Evolutionary conservation across 306 rosid genomes (phyloP).

Genomic region (Luffa acutangula): DNA sequence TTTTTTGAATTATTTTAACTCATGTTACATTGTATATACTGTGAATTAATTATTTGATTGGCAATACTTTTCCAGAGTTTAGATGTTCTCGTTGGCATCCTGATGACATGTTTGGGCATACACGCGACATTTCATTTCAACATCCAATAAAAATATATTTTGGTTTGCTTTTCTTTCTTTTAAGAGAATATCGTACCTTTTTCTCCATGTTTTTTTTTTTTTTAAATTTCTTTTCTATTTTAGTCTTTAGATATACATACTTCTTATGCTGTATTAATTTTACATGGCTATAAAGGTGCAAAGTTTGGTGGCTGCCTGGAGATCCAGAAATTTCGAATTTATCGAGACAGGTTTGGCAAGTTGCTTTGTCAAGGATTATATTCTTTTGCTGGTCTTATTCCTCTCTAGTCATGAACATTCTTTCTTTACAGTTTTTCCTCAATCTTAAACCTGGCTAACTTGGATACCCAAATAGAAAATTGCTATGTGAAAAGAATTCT

Average conservation of each 20-base stretch:
- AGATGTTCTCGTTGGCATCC: conserved; percentile 56
- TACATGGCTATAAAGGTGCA: conserved; percentile 51
- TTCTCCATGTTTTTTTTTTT: conserved; percentile 3
- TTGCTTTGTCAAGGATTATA: not conserved
- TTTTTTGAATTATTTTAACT: not conserved
- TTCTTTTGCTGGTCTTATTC: not conserved
- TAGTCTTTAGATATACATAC: not conserved
- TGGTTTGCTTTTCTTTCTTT: conserved; percentile 34
- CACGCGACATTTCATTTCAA: conserved; percentile 76
- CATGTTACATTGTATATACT: not conserved
- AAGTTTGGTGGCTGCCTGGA: conserved; percentile 76
- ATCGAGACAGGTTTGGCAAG: conserved; percentile 55
- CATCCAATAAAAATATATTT: conserved; percentile 92
- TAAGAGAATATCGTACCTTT: conserved; percentile 4
- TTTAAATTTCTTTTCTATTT: not conserved
- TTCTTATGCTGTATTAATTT: not conserved
- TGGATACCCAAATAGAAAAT: too few relatives aligned
- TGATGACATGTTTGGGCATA: conserved; percentile 58
- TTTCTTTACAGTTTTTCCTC: not conserved
- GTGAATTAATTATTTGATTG: not conserved
- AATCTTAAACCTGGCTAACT: too few relatives aligned
- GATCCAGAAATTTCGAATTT: conserved; percentile 62
- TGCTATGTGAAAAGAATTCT: too few relatives aligned
- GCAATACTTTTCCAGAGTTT: conserved; percentile 42
- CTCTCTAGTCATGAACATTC: not conserved